phyloP scores from a whole-genome alignment of 2,329 filamentous ascomycete species.

The Fusarium subtropicale region DNA sequence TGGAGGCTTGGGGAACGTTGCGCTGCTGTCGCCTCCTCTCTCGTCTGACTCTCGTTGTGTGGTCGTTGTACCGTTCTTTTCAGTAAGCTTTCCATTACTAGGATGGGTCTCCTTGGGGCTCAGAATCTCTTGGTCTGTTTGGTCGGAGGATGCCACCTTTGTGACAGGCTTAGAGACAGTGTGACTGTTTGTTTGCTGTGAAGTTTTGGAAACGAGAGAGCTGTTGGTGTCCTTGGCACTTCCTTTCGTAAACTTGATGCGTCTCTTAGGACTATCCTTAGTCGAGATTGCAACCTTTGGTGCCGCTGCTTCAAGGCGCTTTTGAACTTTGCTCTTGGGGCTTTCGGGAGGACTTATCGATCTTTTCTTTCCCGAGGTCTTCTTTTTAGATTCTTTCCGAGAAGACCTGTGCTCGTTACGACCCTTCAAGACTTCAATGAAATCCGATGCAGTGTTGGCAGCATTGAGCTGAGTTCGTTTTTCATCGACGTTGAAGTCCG shows the following conservation, averaged over 20 bases:
- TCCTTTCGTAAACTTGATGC: slow-evolving; percentile 11
- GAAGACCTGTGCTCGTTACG: slow-evolving; percentile 24
- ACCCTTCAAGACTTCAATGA: slow-evolving; percentile 25
- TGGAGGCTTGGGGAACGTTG: not conserved
- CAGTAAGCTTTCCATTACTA: not conserved
- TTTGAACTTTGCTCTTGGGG: slow-evolving; percentile 21
- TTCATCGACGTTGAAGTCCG: slow-evolving; percentile 13
- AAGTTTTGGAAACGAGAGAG: not conserved
- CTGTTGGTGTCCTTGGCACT: not conserved
- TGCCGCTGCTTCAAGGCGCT: slow-evolving; percentile 9
- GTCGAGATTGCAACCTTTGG: not conserved
- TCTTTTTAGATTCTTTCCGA: slow-evolving; percentile 10
- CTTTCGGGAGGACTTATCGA: slow-evolving; percentile 11
- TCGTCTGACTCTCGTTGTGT: not conserved
- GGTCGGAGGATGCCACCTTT: not conserved
- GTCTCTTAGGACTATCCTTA: slow-evolving; percentile 11
- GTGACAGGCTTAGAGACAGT: not conserved
- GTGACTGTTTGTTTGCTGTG: not conserved
- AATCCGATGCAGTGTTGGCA: slow-evolving; percentile 15
- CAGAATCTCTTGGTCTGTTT: not conserved
- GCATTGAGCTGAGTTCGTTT: slow-evolving; percentile 13
- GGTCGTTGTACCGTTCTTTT: not conserved
- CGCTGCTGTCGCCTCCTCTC: not conserved
- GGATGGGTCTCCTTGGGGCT: slow-evolving; percentile 11
- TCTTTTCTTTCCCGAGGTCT: slow-evolving; percentile 2